Evolutionary conservation across 164 flowering plant genomes (phyloP), one percentile per base, ranked within the genome.

Genomic region (Dillenia suffruticosa): DNA sequence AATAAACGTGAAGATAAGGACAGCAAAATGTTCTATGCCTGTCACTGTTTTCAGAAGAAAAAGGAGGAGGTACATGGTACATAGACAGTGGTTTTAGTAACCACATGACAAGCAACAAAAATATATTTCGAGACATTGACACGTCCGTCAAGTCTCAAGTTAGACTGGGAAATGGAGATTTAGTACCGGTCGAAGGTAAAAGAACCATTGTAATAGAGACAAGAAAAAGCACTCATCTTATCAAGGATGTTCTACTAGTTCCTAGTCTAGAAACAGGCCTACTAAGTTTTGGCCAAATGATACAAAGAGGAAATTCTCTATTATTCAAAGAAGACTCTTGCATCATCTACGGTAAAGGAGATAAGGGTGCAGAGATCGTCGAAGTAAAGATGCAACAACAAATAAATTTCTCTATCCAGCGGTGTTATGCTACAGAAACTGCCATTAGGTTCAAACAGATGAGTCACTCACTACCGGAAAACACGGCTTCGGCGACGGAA

Each of bases 21-120:
- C 9, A 8, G 1, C 47, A 57, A 55, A 1, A 2, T 55, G 3
- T 22, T 55, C 26, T 9, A 24, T 24, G 57, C 57, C 1, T 44
- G n/a, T n/a, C n/a, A 12, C 9, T 48, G 44, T 9, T 1, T 19
- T 19, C 22, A 19, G 1, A 19, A 19, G 22, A 19, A 19, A 19
- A 19, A 19, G 22, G 1, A 19, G 22, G 1, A 19, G 22, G 22
- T 19, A 19, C 22, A 19, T 19, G 22, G 22, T 19, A 19, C 22
- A 19, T 19, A 1, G 22, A 19, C 1, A 5, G 5, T 2, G 3
- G 32, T 26, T 26, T 2, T 26, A 26, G 32, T 10, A 57, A 57
- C 11, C 60, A 57, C 47, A 57, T 57, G 60, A 57, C 60, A 13
- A 44, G 46, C 12, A 44, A 57, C 14, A 9, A 2, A 13, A 43